Base-by-base conservation (phyloP, 2,329 filamentous ascomycete genomes). In the Claviceps maximensis region DNA sequence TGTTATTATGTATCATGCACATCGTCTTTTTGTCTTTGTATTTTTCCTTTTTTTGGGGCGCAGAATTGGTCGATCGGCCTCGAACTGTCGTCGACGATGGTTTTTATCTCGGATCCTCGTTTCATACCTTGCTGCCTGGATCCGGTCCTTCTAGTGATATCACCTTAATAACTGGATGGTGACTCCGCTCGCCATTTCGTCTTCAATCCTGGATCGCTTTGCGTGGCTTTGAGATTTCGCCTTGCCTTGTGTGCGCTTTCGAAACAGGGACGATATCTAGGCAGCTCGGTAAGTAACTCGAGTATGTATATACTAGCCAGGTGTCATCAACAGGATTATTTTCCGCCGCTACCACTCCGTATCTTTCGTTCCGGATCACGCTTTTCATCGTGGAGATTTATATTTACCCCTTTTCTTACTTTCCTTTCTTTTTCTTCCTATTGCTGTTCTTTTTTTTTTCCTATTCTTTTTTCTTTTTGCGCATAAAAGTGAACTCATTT, bases 251-350 rank as follows among this genome's bases (percentile, higher is more conserved):
- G 63, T 49, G 45, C 36, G 45, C 13, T 25, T 29, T 8, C 12
- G 25, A 46, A 19, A 46, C 4, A 60, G 58, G 59, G 67, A 65
- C 63, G 62, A 64, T 62, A 65, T 71, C 72, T 65, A 72, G 74
- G 74, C 74, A 77, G 74, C 73, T 70, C 73, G 74, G 74, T 76
- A 69, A 76, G 74, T 71, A 61, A 62, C 66, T 65, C 65, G 67
- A 70, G 70, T 71, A 70, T 77, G 74, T 76, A 76, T 72, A 75
- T 76, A 74, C 69, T 67, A 67, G 66, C 69, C 69, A 72, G 69
- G 63, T 65, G 60, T 61, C 58, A 69, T 66, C 65, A 69, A 67
- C 63, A 70, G 71, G 64, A 65, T 60, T 57, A 59, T 58, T 57
- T 60, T 54, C 56, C 50, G 27, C 29, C 44, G 15, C 44, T 25